A percentile compares a stretch with the other conserved stretches of the same genome.
These are phyloP conservation scores for Cystobasidium onofrii DNA, from an alignment of 768 basidiomycete genomes.

Conservation along the genomic window DNA sequence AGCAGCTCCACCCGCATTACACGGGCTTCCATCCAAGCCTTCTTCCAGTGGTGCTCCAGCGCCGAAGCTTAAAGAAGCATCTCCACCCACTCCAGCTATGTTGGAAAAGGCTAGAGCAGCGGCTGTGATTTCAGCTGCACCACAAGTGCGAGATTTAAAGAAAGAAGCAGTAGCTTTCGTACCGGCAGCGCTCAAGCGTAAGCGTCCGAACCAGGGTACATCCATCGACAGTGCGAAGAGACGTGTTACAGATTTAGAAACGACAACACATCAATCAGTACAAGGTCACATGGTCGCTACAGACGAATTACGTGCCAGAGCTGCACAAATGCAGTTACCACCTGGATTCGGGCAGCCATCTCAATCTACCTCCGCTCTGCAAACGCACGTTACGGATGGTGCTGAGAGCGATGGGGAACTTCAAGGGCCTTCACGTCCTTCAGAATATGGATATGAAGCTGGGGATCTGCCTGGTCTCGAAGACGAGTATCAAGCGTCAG, in stretches of 20 bases:
- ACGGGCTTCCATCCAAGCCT: constrained; percentile 33
- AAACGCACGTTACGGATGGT: not conserved
- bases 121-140: constrained; percentile 73
- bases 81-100: not conserved
- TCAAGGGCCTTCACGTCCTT: not conserved
- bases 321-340: not conserved
- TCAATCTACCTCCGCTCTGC: no score
- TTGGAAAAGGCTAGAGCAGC: constrained; percentile 45
- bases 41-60: constrained; percentile 29
- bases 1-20: constrained; percentile 13
- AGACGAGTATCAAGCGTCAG: not conserved
- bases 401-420: not conserved
- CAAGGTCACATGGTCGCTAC: not conserved
- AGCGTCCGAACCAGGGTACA: not conserved
- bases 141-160: constrained; percentile 82
- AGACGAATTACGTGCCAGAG: not conserved
- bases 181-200: constrained; percentile 67
- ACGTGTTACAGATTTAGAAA: not conserved
- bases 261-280: not conserved
- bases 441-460: not conserved
- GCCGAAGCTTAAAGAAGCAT: not conserved
- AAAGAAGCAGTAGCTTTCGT: constrained; percentile 91
- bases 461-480: constrained; percentile 5
- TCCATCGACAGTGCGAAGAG: not conserved
- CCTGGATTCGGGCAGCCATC: not conserved